Conservation (phyloP, 768 basidiomycete genomes). For the Candolleomyces efflorescens region DNA sequence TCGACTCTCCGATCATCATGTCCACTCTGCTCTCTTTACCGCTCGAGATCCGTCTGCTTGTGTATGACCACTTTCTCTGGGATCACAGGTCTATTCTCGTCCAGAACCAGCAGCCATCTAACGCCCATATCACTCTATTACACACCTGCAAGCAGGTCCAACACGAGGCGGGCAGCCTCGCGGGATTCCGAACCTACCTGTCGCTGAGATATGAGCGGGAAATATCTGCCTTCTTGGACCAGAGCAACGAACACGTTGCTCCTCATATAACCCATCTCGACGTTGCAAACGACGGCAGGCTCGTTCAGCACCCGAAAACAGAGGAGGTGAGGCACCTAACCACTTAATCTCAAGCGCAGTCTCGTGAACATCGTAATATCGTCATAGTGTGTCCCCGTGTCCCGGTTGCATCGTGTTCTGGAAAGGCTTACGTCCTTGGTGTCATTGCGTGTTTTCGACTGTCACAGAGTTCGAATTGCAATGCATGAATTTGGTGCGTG, state of each 20-base stretch:
- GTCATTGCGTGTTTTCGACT: constrained; percentile 5
- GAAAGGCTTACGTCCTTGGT: neutral
- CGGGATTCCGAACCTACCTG: constrained; percentile 22
- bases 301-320: constrained; percentile 9
- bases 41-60: constrained; percentile 27
- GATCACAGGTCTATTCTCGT: constrained; percentile 17
- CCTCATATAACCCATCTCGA: constrained; percentile 28
- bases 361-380: neutral
- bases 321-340: neutral
- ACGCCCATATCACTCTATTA: constrained; percentile 29
- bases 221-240: constrained; percentile 22
- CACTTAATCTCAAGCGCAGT: neutral
- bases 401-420: constrained; percentile 5
- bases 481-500: constrained; percentile 2
- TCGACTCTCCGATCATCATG: constrained; percentile 15
- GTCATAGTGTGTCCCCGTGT: constrained; percentile 5
- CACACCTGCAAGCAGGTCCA: constrained; percentile 26
- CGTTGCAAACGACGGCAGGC: constrained; percentile 36
- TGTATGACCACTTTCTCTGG: constrained; percentile 27
- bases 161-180: constrained; percentile 22
- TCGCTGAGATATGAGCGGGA: constrained; percentile 36
- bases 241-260: constrained; percentile 15
- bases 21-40: constrained; percentile 18
- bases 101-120: constrained; percentile 25
- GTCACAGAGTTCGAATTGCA: neutral